A percentile compares a stretch with the other conserved stretches of the same genome.
Evolutionary conservation across 495 filamentous ascomycete genomes (phyloP).

Genomic region (Penicillium arizonense): DNA sequence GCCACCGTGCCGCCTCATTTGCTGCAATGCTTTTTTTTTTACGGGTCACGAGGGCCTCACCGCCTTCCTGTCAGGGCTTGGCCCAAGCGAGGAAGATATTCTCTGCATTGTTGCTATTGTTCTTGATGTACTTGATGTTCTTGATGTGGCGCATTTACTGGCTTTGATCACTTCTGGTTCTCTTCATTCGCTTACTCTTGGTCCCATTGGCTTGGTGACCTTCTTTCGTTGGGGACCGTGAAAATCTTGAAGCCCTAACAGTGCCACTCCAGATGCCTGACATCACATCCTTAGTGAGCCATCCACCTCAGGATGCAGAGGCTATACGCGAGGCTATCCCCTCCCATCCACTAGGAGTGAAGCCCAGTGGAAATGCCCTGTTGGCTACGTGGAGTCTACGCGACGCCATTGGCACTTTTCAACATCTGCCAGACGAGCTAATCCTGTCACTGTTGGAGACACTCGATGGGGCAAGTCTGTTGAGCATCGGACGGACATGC

Average conservation of each 20-base stretch:
- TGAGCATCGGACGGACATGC: slow-evolving; percentile 75
- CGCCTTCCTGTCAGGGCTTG: slow-evolving; percentile 15
- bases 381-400: slow-evolving; percentile 65
- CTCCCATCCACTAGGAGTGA: slow-evolving; percentile 80
- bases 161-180: neutral
- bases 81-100: slow-evolving; percentile 4
- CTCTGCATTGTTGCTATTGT: neutral
- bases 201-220: slow-evolving; percentile 4
- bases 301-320: slow-evolving; percentile 22
- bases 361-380: slow-evolving; percentile 85
- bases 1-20: slow-evolving; percentile 22
- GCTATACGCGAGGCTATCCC: slow-evolving; percentile 51
- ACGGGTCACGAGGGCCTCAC: slow-evolving; percentile 13
- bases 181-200: neutral
- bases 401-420: slow-evolving; percentile 59
- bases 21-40: slow-evolving; percentile 41
- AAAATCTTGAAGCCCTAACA: slow-evolving; percentile 29
- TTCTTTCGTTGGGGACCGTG: slow-evolving; percentile 5
- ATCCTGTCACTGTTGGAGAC: slow-evolving; percentile 73
- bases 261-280: slow-evolving; percentile 25
- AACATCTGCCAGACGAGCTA: slow-evolving; percentile 75
- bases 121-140: neutral
- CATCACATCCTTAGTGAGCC: slow-evolving; percentile 27
- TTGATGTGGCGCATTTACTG: neutral
- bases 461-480: slow-evolving; percentile 62